Evolutionary conservation across 768 basidiomycete genomes (phyloP), one percentile per base, ranked within the genome.

Genomic region (Psilocybe tampanensis): DNA sequence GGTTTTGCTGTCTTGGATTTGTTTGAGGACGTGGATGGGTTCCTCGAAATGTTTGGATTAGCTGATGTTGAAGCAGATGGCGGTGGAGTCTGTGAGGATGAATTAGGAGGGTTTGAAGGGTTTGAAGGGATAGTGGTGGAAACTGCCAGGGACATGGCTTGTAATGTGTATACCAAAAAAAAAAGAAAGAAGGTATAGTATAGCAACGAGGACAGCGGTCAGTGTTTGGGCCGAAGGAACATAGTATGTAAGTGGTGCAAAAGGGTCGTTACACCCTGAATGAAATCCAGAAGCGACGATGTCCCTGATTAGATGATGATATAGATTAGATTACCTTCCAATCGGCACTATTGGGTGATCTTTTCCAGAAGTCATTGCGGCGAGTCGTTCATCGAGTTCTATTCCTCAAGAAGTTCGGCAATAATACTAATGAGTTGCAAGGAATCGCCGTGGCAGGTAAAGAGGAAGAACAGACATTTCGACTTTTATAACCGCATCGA

Each of bases 111-210:
- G 47, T 58, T 53, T 52, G 60, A 26, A 17, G 42, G 51, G 47
- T 58, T 53, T 52, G 60, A 26, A 44, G 61, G 48, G 52, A 62
- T 45, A 53, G 44, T 63, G 26, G 66, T 64, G 29, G 59, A 58
- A 54, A 64, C 63, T 43, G 64, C 36, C 42, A 63, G 56, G 53
- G 68, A 60, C 68, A 69, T 69, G 47, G 59, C 43, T 47, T 34
- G 41, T 8, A 39, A 39, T 4, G 61, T 59, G 63, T 64, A 64
- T 64, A 26, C 24, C 29, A 32, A 29, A 47, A 49, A 34, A 29
- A 51, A 55, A 52, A 48, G 26, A 26, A 57, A 55, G 36, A 44
- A 32, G 58, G 58, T 34, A 34, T 34, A 7, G 49, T 55, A 60
- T 58, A 52, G 53, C 32, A 47, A 45, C 33, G 50, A 55, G 32